Evolutionary conservation across 2,329 filamentous ascomycete species (phyloP).

Genomic region (Coniochaeta hoffmannii): DNA sequence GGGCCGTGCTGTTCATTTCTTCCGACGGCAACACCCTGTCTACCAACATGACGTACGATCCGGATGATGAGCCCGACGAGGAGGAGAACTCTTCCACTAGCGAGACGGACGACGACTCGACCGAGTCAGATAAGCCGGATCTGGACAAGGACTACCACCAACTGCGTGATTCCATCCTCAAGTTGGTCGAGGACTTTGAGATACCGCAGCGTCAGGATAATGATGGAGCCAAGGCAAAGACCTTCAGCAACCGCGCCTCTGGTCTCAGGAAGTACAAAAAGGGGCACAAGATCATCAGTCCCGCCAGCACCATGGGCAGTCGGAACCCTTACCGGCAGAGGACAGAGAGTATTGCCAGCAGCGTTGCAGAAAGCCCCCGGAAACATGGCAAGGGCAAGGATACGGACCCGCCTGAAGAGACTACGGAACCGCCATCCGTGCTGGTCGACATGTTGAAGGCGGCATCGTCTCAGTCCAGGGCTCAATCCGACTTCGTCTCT

Average conservation of each 20-base stretch:
- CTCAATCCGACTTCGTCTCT: conserved; percentile 74
- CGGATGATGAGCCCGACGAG: conserved; percentile 56
- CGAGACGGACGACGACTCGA: conserved; percentile 54
- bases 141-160: conserved; percentile 75
- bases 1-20: conserved; percentile 75
- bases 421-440: conserved; percentile 39
- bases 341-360: conserved; percentile 18
- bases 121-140: conserved; percentile 48
- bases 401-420: conserved; percentile 18
- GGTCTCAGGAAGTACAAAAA: conserved; percentile 52
- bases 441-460: conserved; percentile 68
- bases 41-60: conserved; percentile 65
- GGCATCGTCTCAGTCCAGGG: conserved; percentile 68
- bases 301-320: conserved; percentile 44
- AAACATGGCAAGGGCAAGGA: conserved; percentile 21
- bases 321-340: conserved; percentile 48
- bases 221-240: conserved; percentile 48
- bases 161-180: conserved; percentile 71
- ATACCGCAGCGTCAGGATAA: conserved; percentile 61
- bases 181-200: conserved; percentile 75
- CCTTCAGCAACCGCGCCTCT: conserved; percentile 63
- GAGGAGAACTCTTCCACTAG: conserved; percentile 55
- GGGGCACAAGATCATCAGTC: conserved; percentile 49
- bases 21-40: conserved; percentile 63
- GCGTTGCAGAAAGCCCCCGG: conserved; percentile 17